Conservation (phyloP, 306 rosid genomes). For the Vigna radiata region DNA sequence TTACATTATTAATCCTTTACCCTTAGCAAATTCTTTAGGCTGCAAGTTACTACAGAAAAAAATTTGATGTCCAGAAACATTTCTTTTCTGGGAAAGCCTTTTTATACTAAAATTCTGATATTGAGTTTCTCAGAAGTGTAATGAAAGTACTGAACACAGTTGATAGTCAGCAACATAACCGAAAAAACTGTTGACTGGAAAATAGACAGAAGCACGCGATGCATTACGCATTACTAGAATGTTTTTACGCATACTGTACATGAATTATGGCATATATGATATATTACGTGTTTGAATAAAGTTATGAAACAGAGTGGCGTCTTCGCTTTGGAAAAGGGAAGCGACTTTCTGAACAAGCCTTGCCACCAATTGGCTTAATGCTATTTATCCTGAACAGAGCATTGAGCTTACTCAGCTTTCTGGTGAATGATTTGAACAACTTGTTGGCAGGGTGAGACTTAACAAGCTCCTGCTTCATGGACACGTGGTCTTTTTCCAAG, state of each 20-base stretch:
- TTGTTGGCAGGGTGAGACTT: slow-evolving; percentile 81
- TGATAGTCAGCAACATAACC: slow-evolving; percentile 31
- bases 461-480: slow-evolving; percentile 95
- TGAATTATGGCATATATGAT: slow-evolving; percentile 44
- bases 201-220: slow-evolving; percentile 53
- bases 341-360: slow-evolving; percentile 61
- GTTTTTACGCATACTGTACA: slow-evolving; percentile 28
- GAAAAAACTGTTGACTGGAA: slow-evolving; percentile 41
- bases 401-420: slow-evolving; percentile 78
- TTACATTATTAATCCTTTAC: no score
- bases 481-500: slow-evolving; percentile 91
- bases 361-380: slow-evolving; percentile 56
- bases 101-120: slow-evolving; percentile 16
- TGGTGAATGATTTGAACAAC: slow-evolving; percentile 79
- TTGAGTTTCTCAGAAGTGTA: slow-evolving; percentile 32
- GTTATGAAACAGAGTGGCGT: slow-evolving; percentile 92
- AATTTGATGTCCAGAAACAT: background rate
- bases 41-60: background rate
- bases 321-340: slow-evolving; percentile 90
- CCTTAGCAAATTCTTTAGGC: background rate
- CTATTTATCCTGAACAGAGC: slow-evolving; percentile 73
- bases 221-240: slow-evolving; percentile 14
- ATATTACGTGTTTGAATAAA: slow-evolving; percentile 43
- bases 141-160: background rate
- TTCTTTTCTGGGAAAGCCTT: background rate